phyloP scores from a whole-genome alignment of 257 asterid species.

The Solanum rostratum region DNA sequence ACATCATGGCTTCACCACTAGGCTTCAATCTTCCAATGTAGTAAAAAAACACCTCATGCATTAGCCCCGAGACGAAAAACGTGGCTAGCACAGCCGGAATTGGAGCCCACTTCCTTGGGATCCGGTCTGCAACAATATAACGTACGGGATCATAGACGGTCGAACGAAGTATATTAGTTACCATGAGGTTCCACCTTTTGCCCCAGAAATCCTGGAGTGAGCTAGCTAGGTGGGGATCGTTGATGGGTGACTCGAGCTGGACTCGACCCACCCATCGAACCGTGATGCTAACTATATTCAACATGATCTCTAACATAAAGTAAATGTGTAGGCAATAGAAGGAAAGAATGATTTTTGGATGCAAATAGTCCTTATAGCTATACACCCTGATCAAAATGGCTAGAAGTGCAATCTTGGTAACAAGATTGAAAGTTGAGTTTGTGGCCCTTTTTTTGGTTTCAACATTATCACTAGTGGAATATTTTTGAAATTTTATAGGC shows the following conservation, averaged over 20 bases:
- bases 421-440: conserved; percentile 1
- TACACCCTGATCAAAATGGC: background rate
- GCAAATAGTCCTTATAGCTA: conserved; percentile 2
- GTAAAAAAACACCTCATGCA: conserved; percentile 63
- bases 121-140: background rate
- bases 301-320: background rate
- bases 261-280: background rate
- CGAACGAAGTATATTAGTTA: conserved; percentile 23
- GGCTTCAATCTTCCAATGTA: conserved; percentile 30
- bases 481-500: conserved; percentile 23
- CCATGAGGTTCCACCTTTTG: conserved; percentile 49
- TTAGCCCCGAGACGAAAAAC: conserved; percentile 44
- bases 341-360: conserved; percentile 7
- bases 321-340: background rate
- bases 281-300: background rate
- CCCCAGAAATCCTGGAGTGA: conserved; percentile 66
- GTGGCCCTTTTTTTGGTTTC: background rate
- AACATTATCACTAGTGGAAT: background rate
- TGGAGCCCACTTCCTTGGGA: conserved; percentile 7
- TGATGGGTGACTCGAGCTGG: conserved; percentile 27
- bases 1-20: conserved; percentile 19
- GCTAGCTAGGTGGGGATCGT: conserved; percentile 37
- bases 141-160: conserved; percentile 21
- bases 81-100: conserved; percentile 17
- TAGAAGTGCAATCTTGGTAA: conserved; percentile 4